phyloP scores from a whole-genome alignment of 1,284 basidiomycete species.

The Pseudozyma tsukubaensis region DNA sequence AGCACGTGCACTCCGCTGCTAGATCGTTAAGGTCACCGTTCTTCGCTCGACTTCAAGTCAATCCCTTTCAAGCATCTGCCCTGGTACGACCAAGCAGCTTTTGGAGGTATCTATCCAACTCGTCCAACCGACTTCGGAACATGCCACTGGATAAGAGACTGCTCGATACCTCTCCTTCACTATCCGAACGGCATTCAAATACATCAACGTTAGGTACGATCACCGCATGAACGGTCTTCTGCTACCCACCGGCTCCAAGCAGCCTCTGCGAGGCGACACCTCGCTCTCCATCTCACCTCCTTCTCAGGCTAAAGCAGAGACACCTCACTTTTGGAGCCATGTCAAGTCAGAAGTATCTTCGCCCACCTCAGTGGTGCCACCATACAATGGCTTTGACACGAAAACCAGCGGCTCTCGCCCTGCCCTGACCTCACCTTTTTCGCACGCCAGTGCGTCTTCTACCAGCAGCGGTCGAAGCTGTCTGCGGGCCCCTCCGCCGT shows the following conservation, averaged over 20 bases:
- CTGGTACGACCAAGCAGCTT: conserved; percentile 23
- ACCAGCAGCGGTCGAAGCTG: conserved; percentile 7
- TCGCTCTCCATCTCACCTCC: conserved; percentile 26
- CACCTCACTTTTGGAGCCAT: conserved; percentile 6
- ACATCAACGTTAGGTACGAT: background rate
- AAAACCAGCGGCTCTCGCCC: conserved; percentile 1
- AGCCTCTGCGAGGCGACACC: conserved; percentile 40
- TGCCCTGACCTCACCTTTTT: conserved; percentile 7
- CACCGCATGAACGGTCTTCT: conserved; percentile 48
- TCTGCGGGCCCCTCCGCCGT: conserved; percentile 3
- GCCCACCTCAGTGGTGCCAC: conserved; percentile 4
- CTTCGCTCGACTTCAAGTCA: conserved; percentile 3
- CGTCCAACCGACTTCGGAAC: conserved; percentile 24
- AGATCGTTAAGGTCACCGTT: background rate
- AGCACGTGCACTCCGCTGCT: background rate
- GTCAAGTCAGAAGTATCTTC: conserved; percentile 26
- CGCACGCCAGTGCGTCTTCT: conserved; percentile 4
- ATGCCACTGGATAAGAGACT: conserved; percentile 40
- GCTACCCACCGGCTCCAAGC: conserved; percentile 45
- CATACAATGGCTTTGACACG: conserved; percentile 5
- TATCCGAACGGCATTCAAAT: conserved; percentile 10
- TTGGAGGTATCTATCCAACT: conserved; percentile 23
- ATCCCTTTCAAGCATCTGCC: conserved; percentile 19
- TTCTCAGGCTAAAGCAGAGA: conserved; percentile 24
- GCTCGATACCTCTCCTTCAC: conserved; percentile 17